These are phyloP conservation scores for Arthrobotrys pseudoclavata DNA, from an alignment of 2,329 filamentous ascomycete species.

Conservation along the genomic window DNA sequence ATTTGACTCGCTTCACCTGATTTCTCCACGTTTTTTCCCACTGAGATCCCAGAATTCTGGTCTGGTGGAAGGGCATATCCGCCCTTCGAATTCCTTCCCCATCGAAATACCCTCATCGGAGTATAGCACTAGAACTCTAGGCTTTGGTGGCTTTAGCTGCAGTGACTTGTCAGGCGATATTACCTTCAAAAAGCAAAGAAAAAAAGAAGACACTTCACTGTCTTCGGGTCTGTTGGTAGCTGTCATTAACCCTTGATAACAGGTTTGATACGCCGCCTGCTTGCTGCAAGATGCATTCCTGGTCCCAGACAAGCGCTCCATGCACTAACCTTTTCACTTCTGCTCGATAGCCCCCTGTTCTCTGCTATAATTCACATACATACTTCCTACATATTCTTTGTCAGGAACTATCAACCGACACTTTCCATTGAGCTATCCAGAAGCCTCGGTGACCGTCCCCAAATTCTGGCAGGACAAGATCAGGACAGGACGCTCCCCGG, in stretches of 20 bases:
- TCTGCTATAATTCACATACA: constrained; percentile 17
- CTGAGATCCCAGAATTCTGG: constrained; percentile 55
- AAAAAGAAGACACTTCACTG: constrained; percentile 40
- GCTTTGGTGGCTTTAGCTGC: constrained; percentile 18
- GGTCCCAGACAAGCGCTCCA: constrained; percentile 50
- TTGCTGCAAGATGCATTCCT: constrained; percentile 55
- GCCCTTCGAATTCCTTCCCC: constrained; percentile 14
- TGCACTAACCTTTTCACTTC: constrained; percentile 38
- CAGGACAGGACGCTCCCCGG: constrained; percentile 27
- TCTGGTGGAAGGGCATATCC: constrained; percentile 48
- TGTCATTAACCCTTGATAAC: constrained; percentile 50
- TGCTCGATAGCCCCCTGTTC: constrained; percentile 43
- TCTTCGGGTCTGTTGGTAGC: constrained; percentile 21
- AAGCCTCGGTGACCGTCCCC: constrained; percentile 10
- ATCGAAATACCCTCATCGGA: constrained; percentile 37
- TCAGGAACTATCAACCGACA: constrained; percentile 26
- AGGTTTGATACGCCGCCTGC: constrained; percentile 47
- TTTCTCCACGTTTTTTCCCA: constrained; percentile 58
- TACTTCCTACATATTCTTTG: background rate
- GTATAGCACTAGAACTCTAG: constrained; percentile 4
- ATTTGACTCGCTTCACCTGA: constrained; percentile 38
- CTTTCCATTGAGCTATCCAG: constrained; percentile 31
- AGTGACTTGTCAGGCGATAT: constrained; percentile 41
- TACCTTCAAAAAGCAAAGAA: constrained; percentile 37
- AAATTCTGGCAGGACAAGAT: constrained; percentile 17